Evolutionary conservation across 208 protist genomes (phyloP).

Genomic region (Crithidia sp.): DNA sequence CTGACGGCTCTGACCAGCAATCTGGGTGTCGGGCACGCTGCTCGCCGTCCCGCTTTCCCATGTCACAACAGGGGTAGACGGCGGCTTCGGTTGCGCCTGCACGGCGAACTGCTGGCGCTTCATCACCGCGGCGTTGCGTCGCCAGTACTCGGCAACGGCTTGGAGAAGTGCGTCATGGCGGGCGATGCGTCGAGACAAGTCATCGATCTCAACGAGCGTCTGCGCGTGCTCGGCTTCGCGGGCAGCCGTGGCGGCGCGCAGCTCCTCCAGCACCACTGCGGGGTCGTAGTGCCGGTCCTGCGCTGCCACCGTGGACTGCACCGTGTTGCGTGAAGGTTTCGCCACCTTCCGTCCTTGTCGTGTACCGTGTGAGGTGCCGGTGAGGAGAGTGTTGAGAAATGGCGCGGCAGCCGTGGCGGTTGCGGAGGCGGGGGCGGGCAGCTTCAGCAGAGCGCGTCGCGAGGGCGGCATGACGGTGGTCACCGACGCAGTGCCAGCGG

Average conservation of each 20-base stretch:
- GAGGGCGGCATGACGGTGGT: not conserved
- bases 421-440: slow-evolving; percentile 5
- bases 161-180: slow-evolving; percentile 37
- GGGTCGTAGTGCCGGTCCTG: slow-evolving; percentile 14
- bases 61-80: not conserved
- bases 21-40: not conserved
- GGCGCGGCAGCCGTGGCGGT: not conserved
- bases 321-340: not conserved
- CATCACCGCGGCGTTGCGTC: slow-evolving; percentile 48
- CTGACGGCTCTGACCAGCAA: not conserved
- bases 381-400: slow-evolving; percentile 11
- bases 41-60: slow-evolving; percentile 1
- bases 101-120: slow-evolving; percentile 31
- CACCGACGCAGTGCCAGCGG: not conserved
- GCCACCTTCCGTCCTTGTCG: not conserved
- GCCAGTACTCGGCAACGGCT: slow-evolving; percentile 62
- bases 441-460: slow-evolving; percentile 2
- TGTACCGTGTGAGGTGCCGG: not conserved
- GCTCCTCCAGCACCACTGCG: slow-evolving; percentile 41
- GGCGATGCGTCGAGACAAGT: slow-evolving; percentile 8
- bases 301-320: not conserved
- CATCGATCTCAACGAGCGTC: slow-evolving; percentile 25
- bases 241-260: slow-evolving; percentile 27
- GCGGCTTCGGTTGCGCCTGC: slow-evolving; percentile 23
- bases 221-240: slow-evolving; percentile 16